Conservation (phyloP, 768 basidiomycete genomes). For the Agaricus blazei region DNA sequence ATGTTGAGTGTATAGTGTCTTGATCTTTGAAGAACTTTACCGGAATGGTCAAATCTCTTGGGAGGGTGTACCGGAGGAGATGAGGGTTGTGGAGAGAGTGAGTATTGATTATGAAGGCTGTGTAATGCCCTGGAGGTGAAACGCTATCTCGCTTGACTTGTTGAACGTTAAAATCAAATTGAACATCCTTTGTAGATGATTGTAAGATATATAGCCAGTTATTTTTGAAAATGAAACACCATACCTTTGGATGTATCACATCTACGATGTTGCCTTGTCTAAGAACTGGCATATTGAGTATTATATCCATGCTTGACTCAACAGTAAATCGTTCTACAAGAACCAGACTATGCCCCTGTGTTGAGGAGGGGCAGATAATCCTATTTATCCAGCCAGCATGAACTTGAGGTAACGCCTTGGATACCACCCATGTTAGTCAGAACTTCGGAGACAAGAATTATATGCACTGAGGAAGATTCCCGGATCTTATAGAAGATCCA, state of each 20-base stretch:
- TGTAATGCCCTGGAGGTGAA: no score
- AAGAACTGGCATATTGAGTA: not conserved
- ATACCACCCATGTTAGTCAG: not conserved
- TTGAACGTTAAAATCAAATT: not conserved
- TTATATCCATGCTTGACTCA: not conserved
- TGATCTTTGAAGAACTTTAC: not conserved
- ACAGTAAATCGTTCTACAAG: not conserved
- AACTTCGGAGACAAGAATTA: not conserved
- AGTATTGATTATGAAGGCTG: not conserved
- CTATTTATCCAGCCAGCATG: no score
- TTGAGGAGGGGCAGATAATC: no score
- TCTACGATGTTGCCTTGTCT: not conserved
- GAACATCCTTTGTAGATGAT: not conserved
- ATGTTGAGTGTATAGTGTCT: no score
- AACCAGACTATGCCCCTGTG: not conserved
- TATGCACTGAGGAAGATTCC: no score
- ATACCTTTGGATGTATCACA: not conserved
- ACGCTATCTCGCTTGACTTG: not conserved
- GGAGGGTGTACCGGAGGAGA: not conserved
- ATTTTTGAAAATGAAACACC: no score
- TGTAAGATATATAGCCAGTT: not conserved
- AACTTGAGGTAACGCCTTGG: not conserved
- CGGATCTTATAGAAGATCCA: no score
- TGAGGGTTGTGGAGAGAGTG: conserved; percentile 11
- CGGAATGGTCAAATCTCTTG: not conserved